Evolutionary conservation across 352 stramenopile genomes (phyloP).

Genomic region (Phytophthora brassicae): DNA sequence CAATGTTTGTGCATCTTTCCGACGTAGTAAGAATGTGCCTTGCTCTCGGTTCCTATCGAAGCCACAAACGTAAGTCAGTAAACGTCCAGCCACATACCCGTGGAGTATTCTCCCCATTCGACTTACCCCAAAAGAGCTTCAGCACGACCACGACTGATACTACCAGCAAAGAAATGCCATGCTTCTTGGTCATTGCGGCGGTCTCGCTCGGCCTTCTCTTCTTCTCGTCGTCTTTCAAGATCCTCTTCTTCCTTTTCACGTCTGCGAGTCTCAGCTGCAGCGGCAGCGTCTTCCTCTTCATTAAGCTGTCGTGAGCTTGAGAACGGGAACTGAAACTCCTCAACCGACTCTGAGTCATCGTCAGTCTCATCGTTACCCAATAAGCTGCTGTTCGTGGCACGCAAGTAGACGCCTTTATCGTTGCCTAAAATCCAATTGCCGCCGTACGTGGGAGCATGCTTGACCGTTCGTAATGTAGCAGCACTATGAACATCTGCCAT

Average conservation of each 20-base stretch:
- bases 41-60: slow-evolving; percentile 47
- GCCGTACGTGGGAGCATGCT: slow-evolving; percentile 43
- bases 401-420: slow-evolving; percentile 73
- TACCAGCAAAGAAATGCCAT: slow-evolving; percentile 83
- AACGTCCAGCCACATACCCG: not conserved
- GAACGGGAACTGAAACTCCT: slow-evolving; percentile 57
- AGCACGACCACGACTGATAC: slow-evolving; percentile 63
- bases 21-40: slow-evolving; percentile 78
- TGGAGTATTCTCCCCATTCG: not conserved
- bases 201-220: slow-evolving; percentile 42
- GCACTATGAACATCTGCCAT: slow-evolving; percentile 5
- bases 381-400: slow-evolving; percentile 72
- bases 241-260: slow-evolving; percentile 39
- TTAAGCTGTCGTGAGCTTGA: slow-evolving; percentile 34
- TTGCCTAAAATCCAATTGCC: slow-evolving; percentile 83
- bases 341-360: slow-evolving; percentile 54
- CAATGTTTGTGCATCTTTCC: slow-evolving; percentile 80
- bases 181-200: slow-evolving; percentile 59
- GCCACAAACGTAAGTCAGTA: slow-evolving; percentile 11
- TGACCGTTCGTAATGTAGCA: slow-evolving; percentile 8
- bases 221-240: slow-evolving; percentile 35
- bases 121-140: slow-evolving; percentile 71
- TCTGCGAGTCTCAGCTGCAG: slow-evolving; percentile 28
- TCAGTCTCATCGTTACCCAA: slow-evolving; percentile 64
- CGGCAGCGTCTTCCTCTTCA: slow-evolving; percentile 36